Evolutionary conservation across 352 stramenopile genomes (phyloP).

Genomic region (Aphanomyces invadans): DNA sequence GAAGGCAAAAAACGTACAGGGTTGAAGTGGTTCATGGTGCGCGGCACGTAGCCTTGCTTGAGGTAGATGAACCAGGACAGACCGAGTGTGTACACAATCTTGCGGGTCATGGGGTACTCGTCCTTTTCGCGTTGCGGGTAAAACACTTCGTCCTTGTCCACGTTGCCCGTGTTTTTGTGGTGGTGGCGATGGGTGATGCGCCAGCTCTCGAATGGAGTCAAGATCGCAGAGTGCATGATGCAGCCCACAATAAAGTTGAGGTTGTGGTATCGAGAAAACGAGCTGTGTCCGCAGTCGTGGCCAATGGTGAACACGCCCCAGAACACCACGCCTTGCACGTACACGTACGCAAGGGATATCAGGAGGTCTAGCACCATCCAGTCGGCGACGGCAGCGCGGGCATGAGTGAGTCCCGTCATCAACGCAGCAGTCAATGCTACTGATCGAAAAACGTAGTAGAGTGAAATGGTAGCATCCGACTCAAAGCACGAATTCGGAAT

Average conservation of each 20-base stretch:
- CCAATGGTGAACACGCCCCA: constrained; percentile 80
- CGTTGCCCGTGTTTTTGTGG: constrained; percentile 84
- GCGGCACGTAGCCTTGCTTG: constrained; percentile 59
- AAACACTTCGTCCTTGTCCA: constrained; percentile 79
- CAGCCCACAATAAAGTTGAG: constrained; percentile 73
- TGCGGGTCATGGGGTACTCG: constrained; percentile 42
- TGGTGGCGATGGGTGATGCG: constrained; percentile 76
- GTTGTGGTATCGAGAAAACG: constrained; percentile 68
- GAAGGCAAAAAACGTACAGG: too few relatives aligned
- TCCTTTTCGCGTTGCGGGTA: constrained; percentile 61
- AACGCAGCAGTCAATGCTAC: constrained; percentile 41
- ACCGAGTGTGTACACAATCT: constrained; percentile 43
- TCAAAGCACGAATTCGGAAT: constrained; percentile 66
- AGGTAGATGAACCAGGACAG: constrained; percentile 68
- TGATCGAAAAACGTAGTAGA: constrained; percentile 62
- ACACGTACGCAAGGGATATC: constrained; percentile 49
- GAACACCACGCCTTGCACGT: constrained; percentile 70
- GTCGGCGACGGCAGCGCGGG: constrained; percentile 36
- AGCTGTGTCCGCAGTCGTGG: constrained; percentile 71
- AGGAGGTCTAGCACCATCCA: constrained; percentile 35
- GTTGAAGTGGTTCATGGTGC: constrained; percentile 74
- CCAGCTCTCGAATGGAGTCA: constrained; percentile 73
- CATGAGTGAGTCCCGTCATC: constrained; percentile 36
- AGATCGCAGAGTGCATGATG: constrained; percentile 70
- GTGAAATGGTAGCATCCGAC: constrained; percentile 52